These are phyloP conservation scores for Eucalyptus marginata DNA, from an alignment of 345 rosid species.

Conservation along the genomic window DNA sequence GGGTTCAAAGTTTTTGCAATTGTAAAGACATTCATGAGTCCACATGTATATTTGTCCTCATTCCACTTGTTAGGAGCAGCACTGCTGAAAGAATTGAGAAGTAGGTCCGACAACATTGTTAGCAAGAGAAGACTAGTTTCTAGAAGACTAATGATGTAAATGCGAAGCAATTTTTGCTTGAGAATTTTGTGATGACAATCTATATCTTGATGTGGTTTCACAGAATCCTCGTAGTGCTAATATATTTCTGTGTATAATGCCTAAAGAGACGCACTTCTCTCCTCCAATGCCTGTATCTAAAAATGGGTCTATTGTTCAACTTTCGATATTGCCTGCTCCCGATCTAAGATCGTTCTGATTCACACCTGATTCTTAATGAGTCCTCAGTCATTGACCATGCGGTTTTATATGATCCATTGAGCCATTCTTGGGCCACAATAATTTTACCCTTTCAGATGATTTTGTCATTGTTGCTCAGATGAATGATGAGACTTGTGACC, in stretches of 20 bases:
- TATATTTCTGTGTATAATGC: neutral
- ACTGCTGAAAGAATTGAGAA: neutral
- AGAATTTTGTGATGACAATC: neutral
- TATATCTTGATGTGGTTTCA: neutral
- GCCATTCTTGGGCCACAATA: neutral
- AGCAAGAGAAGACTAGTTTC: neutral
- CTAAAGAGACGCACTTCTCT: neutral
- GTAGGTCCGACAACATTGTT: neutral
- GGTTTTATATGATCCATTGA: neutral
- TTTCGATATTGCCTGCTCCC: neutral
- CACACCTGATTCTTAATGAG: neutral
- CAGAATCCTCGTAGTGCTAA: neutral
- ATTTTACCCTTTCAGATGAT: neutral
- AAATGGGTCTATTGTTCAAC: neutral
- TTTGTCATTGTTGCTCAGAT: neutral
- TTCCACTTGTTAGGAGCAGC: neutral
- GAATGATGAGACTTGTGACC: neutral
- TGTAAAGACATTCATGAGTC: neutral
- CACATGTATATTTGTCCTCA: neutral
- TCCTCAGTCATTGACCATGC: neutral
- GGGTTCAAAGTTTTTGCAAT: neutral
- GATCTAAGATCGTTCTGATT: neutral
- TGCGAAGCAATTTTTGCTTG: neutral
- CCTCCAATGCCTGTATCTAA: neutral
- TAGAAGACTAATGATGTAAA: neutral